Percentiles rank a stretch among this genome's conserved stretches.
These are phyloP conservation scores for Musa beccarii DNA, from an alignment of 176 grass and related monocot species.

Conservation along the genomic window DNA sequence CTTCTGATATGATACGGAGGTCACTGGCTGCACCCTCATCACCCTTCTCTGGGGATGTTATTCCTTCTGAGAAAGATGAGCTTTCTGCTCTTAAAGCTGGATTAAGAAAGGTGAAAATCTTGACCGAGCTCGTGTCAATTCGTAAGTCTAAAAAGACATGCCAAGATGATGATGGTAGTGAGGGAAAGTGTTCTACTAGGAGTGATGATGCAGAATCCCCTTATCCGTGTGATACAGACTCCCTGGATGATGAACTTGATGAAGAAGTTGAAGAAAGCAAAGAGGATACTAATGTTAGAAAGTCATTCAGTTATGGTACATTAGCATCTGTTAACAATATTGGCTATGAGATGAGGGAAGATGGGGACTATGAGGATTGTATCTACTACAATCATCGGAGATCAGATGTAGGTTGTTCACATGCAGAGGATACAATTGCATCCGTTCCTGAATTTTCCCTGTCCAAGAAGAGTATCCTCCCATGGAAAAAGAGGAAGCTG, in stretches of 20 bases:
- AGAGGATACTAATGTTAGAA: conserved; percentile 44
- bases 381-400: conserved; percentile 73
- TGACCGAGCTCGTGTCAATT: conserved; percentile 60
- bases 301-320: conserved; percentile 93
- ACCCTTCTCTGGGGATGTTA: conserved; percentile 49
- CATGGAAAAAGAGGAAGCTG: conserved; percentile 84
- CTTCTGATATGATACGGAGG: conserved; percentile 35
- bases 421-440: conserved; percentile 32
- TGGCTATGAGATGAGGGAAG: conserved; percentile 53
- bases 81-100: conserved; percentile 80
- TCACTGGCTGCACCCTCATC: conserved; percentile 29
- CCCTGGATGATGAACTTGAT: conserved; percentile 56
- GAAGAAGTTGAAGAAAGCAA: conserved; percentile 24
- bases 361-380: conserved; percentile 74
- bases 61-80: conserved; percentile 67
- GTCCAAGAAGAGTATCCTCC: conserved; percentile 59
- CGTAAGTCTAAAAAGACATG: conserved; percentile 53
- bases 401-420: conserved; percentile 59
- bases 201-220: conserved; percentile 50
- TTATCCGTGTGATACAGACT: conserved; percentile 60
- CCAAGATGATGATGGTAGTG: conserved; percentile 51
- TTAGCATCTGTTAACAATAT: conserved; percentile 65
- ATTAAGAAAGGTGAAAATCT: conserved; percentile 74
- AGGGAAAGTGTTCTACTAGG: conserved; percentile 55
- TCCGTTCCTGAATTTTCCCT: conserved; percentile 32